Evolutionary conservation across 2,329 filamentous ascomycete species (phyloP), one percentile per base, ranked within the genome.

Genomic region (Ascomycota sp.): DNA sequence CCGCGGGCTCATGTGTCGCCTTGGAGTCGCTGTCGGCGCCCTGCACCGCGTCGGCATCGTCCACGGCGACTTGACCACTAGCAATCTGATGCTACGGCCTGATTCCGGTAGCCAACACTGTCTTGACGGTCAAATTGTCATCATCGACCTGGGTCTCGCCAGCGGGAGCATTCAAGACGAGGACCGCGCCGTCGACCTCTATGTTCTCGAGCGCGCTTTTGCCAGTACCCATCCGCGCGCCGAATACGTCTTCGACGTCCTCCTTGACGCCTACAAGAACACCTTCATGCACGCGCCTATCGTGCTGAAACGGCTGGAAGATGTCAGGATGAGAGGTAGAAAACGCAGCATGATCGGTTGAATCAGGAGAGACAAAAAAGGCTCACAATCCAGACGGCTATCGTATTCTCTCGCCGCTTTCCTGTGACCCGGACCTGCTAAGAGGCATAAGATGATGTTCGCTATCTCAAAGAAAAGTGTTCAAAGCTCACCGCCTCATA

Each of bases 301-400:
- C 13, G 81, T 85, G 15, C 52, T 98, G 47, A 81, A 70, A 56
- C 78, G 75, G 49, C 53, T 98, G 36, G 83, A 93, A 48, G 86
- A 93, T 39, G 89, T 98, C 28, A 70, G 89, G 47, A 71, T 93
- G 74, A 73, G 89, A 50, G 89, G 89, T 4, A 65, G 89, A 48
- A 98, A 98, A 68, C 76, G 82, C 53, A 95, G 83, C 50, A 98
- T 98, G 89, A 50, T 98, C 40, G 89, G 89, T 20, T 95, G 39
- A 45, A 32, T 24, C 33, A 26, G n/a, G n/a, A n/a, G n/a, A n/a
- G n/a, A n/a, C n/a, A n/a, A n/a, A n/a, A n/a, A n/a, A n/a, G n/a
- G n/a, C n/a, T n/a, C n/a, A n/a, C 17, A 24, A 38, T 13, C 28
- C 22, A 29, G 25, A 12, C 20, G 22, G 24, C 15, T 20, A 20